phyloP scores from a whole-genome alignment of 257 asterid genomes.

The Petunia axillaris region DNA sequence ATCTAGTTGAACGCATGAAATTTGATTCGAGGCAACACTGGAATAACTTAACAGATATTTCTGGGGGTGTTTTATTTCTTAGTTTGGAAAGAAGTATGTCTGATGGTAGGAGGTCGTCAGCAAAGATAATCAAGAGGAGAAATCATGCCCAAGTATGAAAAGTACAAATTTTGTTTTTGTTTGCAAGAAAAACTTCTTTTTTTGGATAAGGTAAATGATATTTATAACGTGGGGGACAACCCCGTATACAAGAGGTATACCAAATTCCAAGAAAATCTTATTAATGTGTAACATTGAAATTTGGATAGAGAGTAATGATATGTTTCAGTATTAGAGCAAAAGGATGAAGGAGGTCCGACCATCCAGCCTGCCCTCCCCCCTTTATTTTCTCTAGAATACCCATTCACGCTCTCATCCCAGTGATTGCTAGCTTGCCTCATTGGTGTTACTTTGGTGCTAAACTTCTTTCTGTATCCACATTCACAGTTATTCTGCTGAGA shows the following conservation, averaged over 20 bases:
- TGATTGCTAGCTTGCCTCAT: constrained; percentile 4
- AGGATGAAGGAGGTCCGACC: neutral
- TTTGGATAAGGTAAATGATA: no score
- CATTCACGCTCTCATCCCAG: neutral
- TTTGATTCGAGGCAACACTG: neutral
- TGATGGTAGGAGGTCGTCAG: neutral
- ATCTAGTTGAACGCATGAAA: neutral
- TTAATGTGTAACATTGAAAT: constrained; percentile 10
- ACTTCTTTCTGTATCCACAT: neutral
- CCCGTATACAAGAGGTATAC: no score
- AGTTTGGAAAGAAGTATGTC: neutral
- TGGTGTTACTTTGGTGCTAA: neutral
- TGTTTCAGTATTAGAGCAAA: neutral
- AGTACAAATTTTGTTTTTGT: neutral
- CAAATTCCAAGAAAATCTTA: no score
- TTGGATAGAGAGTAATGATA: constrained; percentile 5
- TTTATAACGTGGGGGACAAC: no score
- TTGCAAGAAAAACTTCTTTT: no score
- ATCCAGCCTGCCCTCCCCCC: neutral
- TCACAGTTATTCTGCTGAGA: constrained; percentile 1
- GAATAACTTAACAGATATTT: neutral
- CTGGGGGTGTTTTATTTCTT: neutral
- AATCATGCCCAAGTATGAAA: neutral
- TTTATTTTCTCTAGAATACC: constrained; percentile 9
- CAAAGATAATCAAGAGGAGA: neutral